Percentiles rank a stretch among this genome's conserved stretches.
Evolutionary conservation across 495 filamentous ascomycete species (phyloP).

Genomic region (Glarea lozoyensis): DNA sequence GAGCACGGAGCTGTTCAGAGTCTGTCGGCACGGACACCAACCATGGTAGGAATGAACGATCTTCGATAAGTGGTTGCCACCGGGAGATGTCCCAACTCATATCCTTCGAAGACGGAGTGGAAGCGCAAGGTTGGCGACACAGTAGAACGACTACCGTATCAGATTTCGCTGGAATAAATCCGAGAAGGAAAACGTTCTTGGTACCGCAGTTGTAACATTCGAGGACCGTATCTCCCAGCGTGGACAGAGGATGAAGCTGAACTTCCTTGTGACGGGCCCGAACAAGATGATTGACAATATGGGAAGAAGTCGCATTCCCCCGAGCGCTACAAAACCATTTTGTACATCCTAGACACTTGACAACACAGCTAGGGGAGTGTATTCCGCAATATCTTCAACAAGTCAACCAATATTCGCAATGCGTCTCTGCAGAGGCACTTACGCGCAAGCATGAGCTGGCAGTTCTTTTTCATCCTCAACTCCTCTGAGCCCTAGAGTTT

Average conservation of each 20-base stretch:
- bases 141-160: constrained; percentile 96
- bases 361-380: constrained; percentile 87
- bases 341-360: constrained; percentile 89
- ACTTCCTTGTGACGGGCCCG: constrained; percentile 98
- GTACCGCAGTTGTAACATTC: constrained; percentile 99
- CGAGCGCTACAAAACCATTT: constrained; percentile 99
- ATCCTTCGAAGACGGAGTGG: constrained; percentile 93
- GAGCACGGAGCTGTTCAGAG: constrained; percentile 89
- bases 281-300: constrained; percentile 97
- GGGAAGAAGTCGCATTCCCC: constrained; percentile 91
- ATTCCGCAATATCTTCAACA: constrained; percentile 84
- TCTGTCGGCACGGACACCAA: constrained; percentile 85
- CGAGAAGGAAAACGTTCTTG: constrained; percentile 98
- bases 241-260: constrained; percentile 86
- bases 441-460: constrained; percentile 94
- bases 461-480: constrained; percentile 83
- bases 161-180: constrained; percentile 98
- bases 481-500: constrained; percentile 53
- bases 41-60: constrained; percentile 92
- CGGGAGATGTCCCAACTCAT: constrained; percentile 99
- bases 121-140: constrained; percentile 92
- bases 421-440: constrained; percentile 31
- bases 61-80: constrained; percentile 96
- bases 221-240: constrained; percentile 92
- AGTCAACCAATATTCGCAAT: not conserved